phyloP scores from a whole-genome alignment of 1,284 basidiomycete genomes.

The Tilletia caries region DNA sequence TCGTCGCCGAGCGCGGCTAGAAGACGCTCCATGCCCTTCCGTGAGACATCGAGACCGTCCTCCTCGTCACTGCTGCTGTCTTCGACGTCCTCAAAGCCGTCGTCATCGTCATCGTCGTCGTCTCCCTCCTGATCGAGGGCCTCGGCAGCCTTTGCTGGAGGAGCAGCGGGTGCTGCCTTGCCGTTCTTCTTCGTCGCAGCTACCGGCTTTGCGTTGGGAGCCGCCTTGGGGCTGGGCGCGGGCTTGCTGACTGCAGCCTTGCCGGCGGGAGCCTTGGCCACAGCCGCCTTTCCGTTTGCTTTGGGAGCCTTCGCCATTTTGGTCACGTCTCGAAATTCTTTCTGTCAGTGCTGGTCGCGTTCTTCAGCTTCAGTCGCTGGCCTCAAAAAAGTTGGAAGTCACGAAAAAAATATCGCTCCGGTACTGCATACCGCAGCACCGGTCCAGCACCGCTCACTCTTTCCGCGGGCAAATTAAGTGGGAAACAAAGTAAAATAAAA shows the following conservation, averaged over 20 bases:
- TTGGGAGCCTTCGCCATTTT: background rate
- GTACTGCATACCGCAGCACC: no score
- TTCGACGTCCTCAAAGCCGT: slow-evolving; percentile 21
- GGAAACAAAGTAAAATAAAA: no score
- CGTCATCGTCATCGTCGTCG: slow-evolving; percentile 19
- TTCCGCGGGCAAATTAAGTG: no score
- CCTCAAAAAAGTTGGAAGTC: no score
- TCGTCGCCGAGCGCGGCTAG: slow-evolving; percentile 49
- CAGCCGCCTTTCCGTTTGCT: slow-evolving; percentile 8
- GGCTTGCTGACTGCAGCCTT: background rate
- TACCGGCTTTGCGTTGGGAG: slow-evolving; percentile 11
- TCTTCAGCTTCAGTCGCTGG: no score
- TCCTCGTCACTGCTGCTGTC: slow-evolving; percentile 16
- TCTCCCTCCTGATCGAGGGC: slow-evolving; percentile 17
- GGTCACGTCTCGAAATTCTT: no score
- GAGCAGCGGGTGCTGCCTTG: slow-evolving; percentile 25
- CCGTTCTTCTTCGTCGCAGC: background rate
- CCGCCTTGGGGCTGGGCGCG: slow-evolving; percentile 12
- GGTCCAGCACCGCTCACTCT: no score
- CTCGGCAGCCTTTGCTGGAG: slow-evolving; percentile 29
- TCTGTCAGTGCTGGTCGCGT: no score
- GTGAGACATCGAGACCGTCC: slow-evolving; percentile 46
- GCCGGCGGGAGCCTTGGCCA: no score
- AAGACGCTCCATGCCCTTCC: slow-evolving; percentile 43
- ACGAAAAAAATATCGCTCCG: no score